Percentiles rank a stretch among this genome's conserved stretches.
Evolutionary conservation across 805 yeast genomes (phyloP).

Genomic region (Metschnikowia kofuensis): DNA sequence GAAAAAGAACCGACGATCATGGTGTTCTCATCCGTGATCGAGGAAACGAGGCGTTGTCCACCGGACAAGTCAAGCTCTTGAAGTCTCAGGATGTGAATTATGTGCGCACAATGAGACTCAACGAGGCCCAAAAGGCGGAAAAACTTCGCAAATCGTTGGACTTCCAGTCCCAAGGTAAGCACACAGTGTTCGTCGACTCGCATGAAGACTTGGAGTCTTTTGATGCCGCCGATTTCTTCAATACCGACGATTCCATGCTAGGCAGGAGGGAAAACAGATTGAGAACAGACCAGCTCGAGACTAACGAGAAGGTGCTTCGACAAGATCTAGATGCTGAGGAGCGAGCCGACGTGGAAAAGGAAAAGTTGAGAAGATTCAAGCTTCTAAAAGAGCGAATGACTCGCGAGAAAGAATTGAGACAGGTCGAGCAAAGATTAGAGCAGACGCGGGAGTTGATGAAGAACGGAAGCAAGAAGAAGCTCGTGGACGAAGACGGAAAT

Average conservation of each 20-base stretch:
- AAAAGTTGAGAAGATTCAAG: constrained; percentile 60
- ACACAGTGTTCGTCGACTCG: constrained; percentile 80
- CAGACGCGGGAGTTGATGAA: constrained; percentile 85
- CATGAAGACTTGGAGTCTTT: constrained; percentile 54
- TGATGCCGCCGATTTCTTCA: constrained; percentile 62
- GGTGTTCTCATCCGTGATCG: constrained; percentile 71
- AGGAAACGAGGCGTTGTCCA: constrained; percentile 55
- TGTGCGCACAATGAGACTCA: constrained; percentile 69
- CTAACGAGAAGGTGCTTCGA: constrained; percentile 29
- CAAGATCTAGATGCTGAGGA: constrained; percentile 31
- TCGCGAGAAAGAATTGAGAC: constrained; percentile 63
- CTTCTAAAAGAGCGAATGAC: constrained; percentile 62
- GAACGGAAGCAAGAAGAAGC: constrained; percentile 81
- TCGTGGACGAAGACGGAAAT: constrained; percentile 62
- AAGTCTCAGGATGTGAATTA: constrained; percentile 92
- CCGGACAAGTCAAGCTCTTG: constrained; percentile 75
- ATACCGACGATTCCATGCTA: constrained; percentile 65
- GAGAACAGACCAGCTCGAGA: constrained; percentile 55
- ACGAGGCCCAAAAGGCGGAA: constrained; percentile 64
- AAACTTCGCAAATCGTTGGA: constrained; percentile 49
- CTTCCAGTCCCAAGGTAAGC: constrained; percentile 64
- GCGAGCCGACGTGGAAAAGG: constrained; percentile 41
- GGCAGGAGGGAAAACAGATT: constrained; percentile 70
- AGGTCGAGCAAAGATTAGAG: constrained; percentile 71
- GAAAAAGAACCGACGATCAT: constrained; percentile 58